Evolutionary conservation across 176 grass and related monocot species (phyloP), one percentile per base, ranked within the genome.

Genomic region (Phoenix dactylifera): DNA sequence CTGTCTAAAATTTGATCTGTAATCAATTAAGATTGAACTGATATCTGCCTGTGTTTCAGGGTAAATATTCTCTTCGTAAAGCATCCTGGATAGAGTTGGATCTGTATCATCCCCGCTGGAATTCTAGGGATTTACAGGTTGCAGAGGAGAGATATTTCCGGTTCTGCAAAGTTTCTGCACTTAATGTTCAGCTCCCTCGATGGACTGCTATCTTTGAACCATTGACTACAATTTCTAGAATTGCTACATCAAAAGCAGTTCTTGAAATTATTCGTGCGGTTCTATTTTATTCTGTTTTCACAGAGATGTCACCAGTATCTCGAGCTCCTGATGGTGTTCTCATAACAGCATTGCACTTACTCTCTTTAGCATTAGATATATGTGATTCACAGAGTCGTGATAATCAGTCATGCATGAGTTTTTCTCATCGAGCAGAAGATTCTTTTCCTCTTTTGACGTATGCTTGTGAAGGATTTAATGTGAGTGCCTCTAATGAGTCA

Each of bases 121-220:
- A 85, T 85, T 99, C 82, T 18, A 72, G 88, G 56, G 94, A 99
- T 55, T 60, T 99, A 74, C 94, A 99, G 78, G 72, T 83, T 18
- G 88, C 94, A 3, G 94, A 99, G 70, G 94, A 99, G 67, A 99
- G 94, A 99, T 99, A 89, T 63, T 83, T 93, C 48, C 88, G 73
- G 52, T 99, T 93, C 76, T 93, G 88, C 72, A 84, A 93, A 83
- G 54, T 69, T 58, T 93, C 82, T 67, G 88, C 88, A 76, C 79
- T 83, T 32, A 89, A 86, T 73, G 65, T 76, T 59, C 94, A 99
- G 64, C 63, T 99, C 73, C 94, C 94, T 78, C 82, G 69, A 57
- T 99, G 94, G 94, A 83, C 82, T 22, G 22, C 52, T 52, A 62
- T 86, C 62, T 99, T 83, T 78, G 52, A 52, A 60, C 88, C 94